Evolutionary conservation across 2,329 filamentous ascomycete genomes (phyloP).

Genomic region (Ascochyta koolunga): DNA sequence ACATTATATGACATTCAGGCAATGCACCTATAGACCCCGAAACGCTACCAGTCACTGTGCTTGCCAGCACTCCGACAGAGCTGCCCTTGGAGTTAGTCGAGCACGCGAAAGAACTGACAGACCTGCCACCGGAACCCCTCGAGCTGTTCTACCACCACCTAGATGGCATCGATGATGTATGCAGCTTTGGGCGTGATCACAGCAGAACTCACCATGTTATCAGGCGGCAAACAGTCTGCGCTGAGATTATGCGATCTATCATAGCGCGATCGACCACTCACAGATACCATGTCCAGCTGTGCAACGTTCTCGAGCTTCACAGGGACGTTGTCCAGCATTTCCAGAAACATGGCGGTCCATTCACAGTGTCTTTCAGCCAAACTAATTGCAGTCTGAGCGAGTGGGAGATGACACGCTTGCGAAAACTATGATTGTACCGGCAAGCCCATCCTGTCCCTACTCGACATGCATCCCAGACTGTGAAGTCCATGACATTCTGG

Average conservation of each 20-base stretch:
- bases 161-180: conserved; percentile 37
- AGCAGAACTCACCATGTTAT: conserved; percentile 19
- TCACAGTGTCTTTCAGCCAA: background rate
- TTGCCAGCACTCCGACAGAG: background rate
- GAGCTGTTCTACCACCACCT: conserved; percentile 24
- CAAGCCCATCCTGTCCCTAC: conserved; percentile 6
- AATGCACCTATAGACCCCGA: background rate
- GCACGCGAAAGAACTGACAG: conserved; percentile 4
- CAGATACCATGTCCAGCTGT: conserved; percentile 32
- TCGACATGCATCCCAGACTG: conserved; percentile 18
- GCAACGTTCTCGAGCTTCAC: conserved; percentile 26
- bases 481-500: conserved; percentile 27
- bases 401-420: background rate
- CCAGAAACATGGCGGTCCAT: background rate
- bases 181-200: conserved; percentile 28
- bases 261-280: conserved; percentile 19
- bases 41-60: background rate
- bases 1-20: background rate
- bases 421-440: background rate
- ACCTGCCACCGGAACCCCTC: conserved; percentile 27
- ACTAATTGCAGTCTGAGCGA: background rate
- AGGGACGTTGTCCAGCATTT: conserved; percentile 24
- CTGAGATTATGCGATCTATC: conserved; percentile 32
- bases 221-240: conserved; percentile 16
- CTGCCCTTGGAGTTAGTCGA: background rate